Base-by-base conservation (phyloP, 108 stramenopile genomes). In the Asterionellopsis glacialis region DNA sequence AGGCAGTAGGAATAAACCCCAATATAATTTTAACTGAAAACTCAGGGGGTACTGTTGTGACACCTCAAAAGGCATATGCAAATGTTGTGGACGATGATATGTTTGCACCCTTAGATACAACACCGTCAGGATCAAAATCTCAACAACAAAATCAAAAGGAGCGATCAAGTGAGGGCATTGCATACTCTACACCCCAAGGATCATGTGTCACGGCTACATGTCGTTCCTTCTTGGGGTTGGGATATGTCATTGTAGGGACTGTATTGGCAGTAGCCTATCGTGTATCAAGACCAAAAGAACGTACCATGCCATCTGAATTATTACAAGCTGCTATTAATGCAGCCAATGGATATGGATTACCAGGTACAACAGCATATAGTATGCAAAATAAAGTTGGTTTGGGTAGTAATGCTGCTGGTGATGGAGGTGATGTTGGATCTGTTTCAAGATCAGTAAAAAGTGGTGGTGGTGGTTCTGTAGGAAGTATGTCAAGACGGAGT, bases 221-320 rank as follows among this genome's bases (percentile, higher is more conserved):
- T 59, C 75, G 75, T 5, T 75, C 70, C 9, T 80, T 76, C 48
- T 65, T 80, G 0, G 75, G 75, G 22, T 68, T 80, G 21, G 79
- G 79, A 16, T 80, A 79, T 54, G 52, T 57, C 23, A 40, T 72
- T 11, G 64, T 79, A n/a, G 19, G 67, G n/a, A 57, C 67, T 45
- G 57, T 57, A 15, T 65, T 79, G 6, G 77, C 69, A 0, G 77
- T 72, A 0, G 61, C 74, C 0, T 75, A 66, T 56, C 28, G 56
- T 39, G 16, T 57, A 22, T 57, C 56, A 22, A 40, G 56, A 40
- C 56, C 56, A 2, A 40, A 42, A 57, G 56, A 57, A 18, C 15
- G 52, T 15, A 33, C 33, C 2, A 33, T 33, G 33, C 33, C 33
- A 5, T 33, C 33, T 33, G 33, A 33, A 33, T 33, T 33, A 33